Conservation (phyloP, 345 rosid genomes). For the Eucalyptus camaldulensis region DNA sequence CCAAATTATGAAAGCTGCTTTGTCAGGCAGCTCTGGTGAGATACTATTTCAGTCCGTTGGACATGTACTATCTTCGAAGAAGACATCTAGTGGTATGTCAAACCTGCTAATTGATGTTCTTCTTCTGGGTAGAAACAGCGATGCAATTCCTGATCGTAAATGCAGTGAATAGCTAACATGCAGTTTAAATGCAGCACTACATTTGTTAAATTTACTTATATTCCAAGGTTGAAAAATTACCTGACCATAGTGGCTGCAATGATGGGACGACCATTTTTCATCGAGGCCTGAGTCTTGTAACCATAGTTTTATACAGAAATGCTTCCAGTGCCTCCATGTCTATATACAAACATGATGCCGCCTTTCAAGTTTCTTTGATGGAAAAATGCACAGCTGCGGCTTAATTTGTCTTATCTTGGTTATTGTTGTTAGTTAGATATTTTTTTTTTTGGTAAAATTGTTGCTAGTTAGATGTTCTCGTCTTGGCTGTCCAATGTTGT, state of each 20-base stretch:
- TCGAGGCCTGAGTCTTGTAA: not conserved
- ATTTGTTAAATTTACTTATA: not conserved
- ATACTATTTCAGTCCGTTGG: not conserved
- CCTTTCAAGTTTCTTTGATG: not conserved
- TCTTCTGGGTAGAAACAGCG: not conserved
- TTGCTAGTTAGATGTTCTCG: not conserved
- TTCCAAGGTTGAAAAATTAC: not conserved
- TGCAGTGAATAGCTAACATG: not conserved
- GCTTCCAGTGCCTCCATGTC: not conserved
- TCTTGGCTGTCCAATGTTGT: not conserved
- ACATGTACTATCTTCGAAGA: not conserved
- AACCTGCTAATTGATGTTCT: not conserved
- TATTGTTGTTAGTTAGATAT: not conserved
- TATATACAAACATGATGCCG: rapidly evolving
- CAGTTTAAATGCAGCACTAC: not conserved
- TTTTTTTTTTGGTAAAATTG: not conserved
- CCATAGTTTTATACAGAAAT: not conserved
- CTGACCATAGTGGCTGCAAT: not conserved
- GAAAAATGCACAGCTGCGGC: not conserved
- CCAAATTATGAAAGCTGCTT: not conserved
- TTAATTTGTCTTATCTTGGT: not conserved
- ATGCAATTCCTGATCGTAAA: not conserved
- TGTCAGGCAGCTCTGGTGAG: not conserved
- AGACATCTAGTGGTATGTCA: not conserved
- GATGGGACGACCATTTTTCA: not conserved